A percentile compares a stretch with the other conserved stretches of the same genome.
These are phyloP conservation scores for Pseudisothecium myosuroides DNA, from an alignment of 225 moss, liverwort and hornwort species.

Conservation along the genomic window DNA sequence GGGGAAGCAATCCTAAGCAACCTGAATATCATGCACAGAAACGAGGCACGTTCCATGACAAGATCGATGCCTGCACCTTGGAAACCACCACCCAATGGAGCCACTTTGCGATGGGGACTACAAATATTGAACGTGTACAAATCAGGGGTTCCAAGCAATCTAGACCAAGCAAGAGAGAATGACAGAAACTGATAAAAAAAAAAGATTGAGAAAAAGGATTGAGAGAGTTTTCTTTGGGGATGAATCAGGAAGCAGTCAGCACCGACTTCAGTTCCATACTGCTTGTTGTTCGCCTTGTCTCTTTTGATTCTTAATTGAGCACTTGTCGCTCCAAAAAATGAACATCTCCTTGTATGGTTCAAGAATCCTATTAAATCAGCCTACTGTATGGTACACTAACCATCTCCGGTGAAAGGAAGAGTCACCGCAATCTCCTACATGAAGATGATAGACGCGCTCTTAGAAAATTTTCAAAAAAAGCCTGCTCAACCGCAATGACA, in stretches of 20 bases:
- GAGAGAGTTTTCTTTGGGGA: neutral
- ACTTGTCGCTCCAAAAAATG: neutral
- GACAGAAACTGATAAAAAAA: neutral
- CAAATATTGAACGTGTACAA: neutral
- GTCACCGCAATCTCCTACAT: neutral
- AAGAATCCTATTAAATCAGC: neutral
- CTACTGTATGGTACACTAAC: slow-evolving; percentile 5
- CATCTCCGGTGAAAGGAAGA: slow-evolving; percentile 9
- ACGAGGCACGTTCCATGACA: neutral
- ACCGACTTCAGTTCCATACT: neutral
- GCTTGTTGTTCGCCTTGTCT: neutral
- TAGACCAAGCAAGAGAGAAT: neutral
- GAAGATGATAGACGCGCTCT: neutral
- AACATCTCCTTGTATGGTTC: neutral
- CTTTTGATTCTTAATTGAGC: neutral
- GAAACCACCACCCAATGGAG: neutral
- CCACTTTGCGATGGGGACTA: neutral
- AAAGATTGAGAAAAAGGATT: neutral
- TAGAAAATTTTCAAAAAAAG: neutral
- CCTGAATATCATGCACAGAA: neutral
- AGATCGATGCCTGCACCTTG: neutral
- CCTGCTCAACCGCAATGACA: neutral
- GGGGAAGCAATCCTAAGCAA: neutral
- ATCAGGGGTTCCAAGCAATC: neutral
- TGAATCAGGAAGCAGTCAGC: slow-evolving; percentile 1